These are phyloP conservation scores for Pseudoscleropodium purum DNA, from an alignment of 225 moss, liverwort and hornwort species.

Conservation along the genomic window DNA sequence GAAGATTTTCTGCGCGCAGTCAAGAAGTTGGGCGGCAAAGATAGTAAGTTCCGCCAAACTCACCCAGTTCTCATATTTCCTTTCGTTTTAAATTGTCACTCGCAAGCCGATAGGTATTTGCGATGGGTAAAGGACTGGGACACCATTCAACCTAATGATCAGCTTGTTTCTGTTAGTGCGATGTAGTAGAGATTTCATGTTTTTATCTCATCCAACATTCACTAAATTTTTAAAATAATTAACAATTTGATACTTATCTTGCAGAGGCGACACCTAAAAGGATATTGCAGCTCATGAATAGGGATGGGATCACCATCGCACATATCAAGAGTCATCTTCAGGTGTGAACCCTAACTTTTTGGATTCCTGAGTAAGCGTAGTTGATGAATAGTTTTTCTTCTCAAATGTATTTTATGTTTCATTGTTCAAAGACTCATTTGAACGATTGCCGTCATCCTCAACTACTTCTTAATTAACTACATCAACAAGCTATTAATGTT, in stretches of 20 bases:
- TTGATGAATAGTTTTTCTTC: neutral
- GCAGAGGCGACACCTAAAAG: slow-evolving; percentile 58
- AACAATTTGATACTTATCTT: neutral
- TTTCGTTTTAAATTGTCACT: neutral
- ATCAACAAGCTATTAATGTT: neutral
- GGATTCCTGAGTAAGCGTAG: neutral
- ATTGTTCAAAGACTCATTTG: neutral
- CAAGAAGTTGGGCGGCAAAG: slow-evolving; percentile 44
- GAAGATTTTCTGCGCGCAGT: slow-evolving; percentile 41
- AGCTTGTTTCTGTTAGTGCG: neutral
- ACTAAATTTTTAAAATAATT: neutral
- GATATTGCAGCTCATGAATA: slow-evolving; percentile 48
- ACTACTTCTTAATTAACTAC: neutral
- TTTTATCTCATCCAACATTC: neutral
- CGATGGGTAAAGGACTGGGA: neutral
- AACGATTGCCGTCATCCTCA: neutral
- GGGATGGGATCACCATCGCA: slow-evolving; percentile 50
- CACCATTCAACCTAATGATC: neutral
- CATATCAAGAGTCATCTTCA: slow-evolving; percentile 67
- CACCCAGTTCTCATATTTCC: neutral
- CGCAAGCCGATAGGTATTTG: neutral
- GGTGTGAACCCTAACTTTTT: slow-evolving; percentile 7
- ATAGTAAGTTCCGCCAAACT: slow-evolving; percentile 27
- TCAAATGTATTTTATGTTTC: neutral
- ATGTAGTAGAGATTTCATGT: neutral